Percentiles rank a stretch among this genome's conserved stretches.
phyloP scores from a whole-genome alignment of 2,329 filamentous ascomycete species.

The Ophiostoma pallidulum region DNA sequence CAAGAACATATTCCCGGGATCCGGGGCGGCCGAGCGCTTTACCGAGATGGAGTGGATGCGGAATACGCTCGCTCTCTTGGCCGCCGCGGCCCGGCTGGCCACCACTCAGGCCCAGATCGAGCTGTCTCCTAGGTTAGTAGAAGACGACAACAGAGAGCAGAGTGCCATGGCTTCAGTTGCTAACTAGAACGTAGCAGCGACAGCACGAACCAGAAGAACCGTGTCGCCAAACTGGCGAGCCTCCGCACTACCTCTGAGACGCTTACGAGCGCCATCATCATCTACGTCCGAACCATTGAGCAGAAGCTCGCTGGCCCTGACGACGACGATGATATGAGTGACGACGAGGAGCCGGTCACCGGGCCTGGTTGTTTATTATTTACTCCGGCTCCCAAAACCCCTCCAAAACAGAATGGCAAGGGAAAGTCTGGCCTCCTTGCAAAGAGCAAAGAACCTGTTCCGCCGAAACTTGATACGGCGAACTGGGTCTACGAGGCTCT shows the following conservation, averaged over 20 bases:
- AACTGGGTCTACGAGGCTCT: slow-evolving; percentile 10
- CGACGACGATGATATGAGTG: slow-evolving; percentile 2
- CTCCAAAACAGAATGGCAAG: neutral
- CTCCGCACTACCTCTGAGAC: slow-evolving; percentile 5
- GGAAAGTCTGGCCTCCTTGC: neutral
- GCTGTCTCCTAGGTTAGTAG: neutral
- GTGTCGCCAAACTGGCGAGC: neutral
- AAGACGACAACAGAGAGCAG: too few relatives aligned
- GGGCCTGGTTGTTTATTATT: slow-evolving; percentile 3
- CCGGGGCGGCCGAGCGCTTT: slow-evolving; percentile 9
- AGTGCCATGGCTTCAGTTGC: neutral
- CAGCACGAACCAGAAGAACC: neutral
- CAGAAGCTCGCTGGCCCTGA: slow-evolving; percentile 4
- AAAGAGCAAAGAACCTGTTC: neutral
- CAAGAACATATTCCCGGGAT: slow-evolving; percentile 13
- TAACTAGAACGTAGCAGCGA: neutral
- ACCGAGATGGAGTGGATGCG: slow-evolving; percentile 16
- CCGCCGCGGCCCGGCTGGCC: slow-evolving; percentile 8
- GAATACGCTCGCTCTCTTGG: slow-evolving; percentile 13
- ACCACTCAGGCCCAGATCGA: neutral
- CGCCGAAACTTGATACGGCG: neutral
- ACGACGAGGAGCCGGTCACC: slow-evolving; percentile 9
- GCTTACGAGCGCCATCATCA: slow-evolving; percentile 6
- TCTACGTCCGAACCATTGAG: slow-evolving; percentile 9
- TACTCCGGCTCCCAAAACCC: neutral